Percentiles rank a stretch among this genome's conserved stretches.
Evolutionary conservation across 768 basidiomycete species (phyloP).

Genomic region (Leccinum truebloodii): DNA sequence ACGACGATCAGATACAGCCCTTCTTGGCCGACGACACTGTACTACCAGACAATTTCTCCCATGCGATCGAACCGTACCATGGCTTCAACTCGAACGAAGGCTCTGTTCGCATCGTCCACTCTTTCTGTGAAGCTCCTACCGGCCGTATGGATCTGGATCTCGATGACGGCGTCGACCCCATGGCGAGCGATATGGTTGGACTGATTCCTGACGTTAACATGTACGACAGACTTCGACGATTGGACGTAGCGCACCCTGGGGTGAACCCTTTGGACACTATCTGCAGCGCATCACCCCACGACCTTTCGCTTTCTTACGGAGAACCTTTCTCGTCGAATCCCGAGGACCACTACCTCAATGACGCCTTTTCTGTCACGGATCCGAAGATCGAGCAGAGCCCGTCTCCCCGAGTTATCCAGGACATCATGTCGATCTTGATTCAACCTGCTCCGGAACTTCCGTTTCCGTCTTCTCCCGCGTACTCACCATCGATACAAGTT

Average conservation of each 20-base stretch:
- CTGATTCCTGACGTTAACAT: slow-evolving; percentile 39
- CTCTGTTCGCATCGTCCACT: not conserved
- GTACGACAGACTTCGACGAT: slow-evolving; percentile 27
- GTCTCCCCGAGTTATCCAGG: slow-evolving; percentile 31
- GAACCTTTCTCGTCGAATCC: slow-evolving; percentile 1
- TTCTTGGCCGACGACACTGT: not conserved
- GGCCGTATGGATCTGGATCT: slow-evolving; percentile 5
- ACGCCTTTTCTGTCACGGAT: not conserved
- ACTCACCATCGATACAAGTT: slow-evolving; percentile 1
- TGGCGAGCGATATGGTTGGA: slow-evolving; percentile 20
- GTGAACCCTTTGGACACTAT: slow-evolving; percentile 45
- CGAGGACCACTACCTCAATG: not conserved
- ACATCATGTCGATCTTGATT: slow-evolving; percentile 33
- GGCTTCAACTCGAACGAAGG: not conserved
- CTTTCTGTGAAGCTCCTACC: not conserved
- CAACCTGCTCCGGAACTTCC: slow-evolving; percentile 17
- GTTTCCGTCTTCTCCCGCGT: slow-evolving; percentile 5
- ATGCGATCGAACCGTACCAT: not conserved
- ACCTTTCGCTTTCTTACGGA: not conserved
- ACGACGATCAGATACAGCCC: slow-evolving; percentile 1
- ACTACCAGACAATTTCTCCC: not conserved
- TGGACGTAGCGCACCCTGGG: slow-evolving; percentile 22
- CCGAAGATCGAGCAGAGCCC: slow-evolving; percentile 17
- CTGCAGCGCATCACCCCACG: slow-evolving; percentile 7
- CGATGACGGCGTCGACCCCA: slow-evolving; percentile 12